Base-by-base conservation (phyloP, 1,284 basidiomycete species). In the Melampsora americana region DNA sequence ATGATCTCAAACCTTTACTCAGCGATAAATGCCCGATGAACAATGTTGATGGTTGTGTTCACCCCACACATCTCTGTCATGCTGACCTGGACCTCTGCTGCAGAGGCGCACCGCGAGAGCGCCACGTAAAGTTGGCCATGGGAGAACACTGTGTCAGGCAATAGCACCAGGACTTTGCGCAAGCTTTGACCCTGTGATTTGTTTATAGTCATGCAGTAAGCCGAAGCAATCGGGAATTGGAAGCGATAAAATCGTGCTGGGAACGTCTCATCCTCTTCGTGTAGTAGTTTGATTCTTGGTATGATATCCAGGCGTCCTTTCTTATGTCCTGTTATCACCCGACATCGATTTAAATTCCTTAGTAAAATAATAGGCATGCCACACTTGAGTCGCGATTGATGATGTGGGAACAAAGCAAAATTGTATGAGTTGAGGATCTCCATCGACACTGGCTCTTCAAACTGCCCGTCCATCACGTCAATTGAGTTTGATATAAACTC, bases 101-200 rank as follows among this genome's bases (percentile, higher is more conserved):
- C 35, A 3, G 35, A 35, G 9, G 35, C 9, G 35, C 35, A 35
- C 14, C 61, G 23, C 6, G 26, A 30, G 6, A 64, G 61, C 5
- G 61, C 61, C 12, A 64, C 61, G 14, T 64, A 64, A 7, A 64
- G 28, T 32, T 64, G 61, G 26, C 61, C 61, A 32, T 64, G 61
- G 1, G 28, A 3, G 35, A 35, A 35, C 35, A 35, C 35, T 5
- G 35, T 3, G 9, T 35, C 35, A 5, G 35, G 35, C 9, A 35
- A 35, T 35, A 35, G 9, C 35, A 35, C 35, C 35, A 35, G 9
- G 5, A 56, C 32, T 23, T 26, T 7, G 28, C 77, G 79, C 2
- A 83, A 79, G 12, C 83, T 85, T 76, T 86, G 85, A 0, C 86
- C 85, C 79, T 86, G 85, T 0, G 83, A 60, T 73, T 85, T 86